These are phyloP conservation scores for Lepidium campestre DNA, from an alignment of 441 rosid species.

Conservation along the genomic window DNA sequence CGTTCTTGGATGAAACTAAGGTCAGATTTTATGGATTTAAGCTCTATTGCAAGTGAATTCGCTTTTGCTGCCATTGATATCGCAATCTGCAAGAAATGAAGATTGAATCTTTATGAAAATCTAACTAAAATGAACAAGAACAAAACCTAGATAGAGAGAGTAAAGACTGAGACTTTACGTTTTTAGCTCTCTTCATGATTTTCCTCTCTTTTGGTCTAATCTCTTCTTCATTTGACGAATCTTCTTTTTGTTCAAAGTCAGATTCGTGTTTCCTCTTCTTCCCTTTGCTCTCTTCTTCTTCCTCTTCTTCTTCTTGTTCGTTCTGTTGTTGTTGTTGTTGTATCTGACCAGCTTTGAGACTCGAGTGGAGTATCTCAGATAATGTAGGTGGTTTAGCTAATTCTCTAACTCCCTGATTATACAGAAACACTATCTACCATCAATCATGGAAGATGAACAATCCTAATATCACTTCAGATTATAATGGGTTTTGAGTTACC, in stretches of 20 bases:
- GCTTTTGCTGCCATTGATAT: constrained; percentile 78
- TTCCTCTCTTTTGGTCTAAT: constrained; percentile 37
- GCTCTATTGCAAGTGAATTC: constrained; percentile 69
- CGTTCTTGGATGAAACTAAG: constrained; percentile 73
- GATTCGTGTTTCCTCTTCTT: constrained; percentile 61
- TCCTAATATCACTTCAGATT: not conserved
- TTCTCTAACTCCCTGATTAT: constrained; percentile 65
- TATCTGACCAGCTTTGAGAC: constrained; percentile 33
- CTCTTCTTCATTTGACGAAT: constrained; percentile 35
- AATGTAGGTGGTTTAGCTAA: constrained; percentile 74
- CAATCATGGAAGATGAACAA: not conserved
- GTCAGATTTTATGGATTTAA: constrained; percentile 62
- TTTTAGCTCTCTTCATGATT: constrained; percentile 63
- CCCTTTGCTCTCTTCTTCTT: constrained; percentile 33
- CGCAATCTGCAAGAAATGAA: constrained; percentile 48
- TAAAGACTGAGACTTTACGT: constrained; percentile 32
- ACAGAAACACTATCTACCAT: not conserved
- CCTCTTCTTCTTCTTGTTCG: constrained; percentile 4
- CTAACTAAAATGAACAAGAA: not conserved
- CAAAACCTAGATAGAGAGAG: not conserved
- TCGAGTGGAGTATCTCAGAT: constrained; percentile 56
- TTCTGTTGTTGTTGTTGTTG: constrained; percentile 30
- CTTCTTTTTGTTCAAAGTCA: constrained; percentile 33
- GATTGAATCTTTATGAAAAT: not conserved
- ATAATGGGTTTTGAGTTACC: constrained; percentile 29